Evolutionary conservation across 345 rosid species (phyloP).

Genomic region (Luvunga scandens): DNA sequence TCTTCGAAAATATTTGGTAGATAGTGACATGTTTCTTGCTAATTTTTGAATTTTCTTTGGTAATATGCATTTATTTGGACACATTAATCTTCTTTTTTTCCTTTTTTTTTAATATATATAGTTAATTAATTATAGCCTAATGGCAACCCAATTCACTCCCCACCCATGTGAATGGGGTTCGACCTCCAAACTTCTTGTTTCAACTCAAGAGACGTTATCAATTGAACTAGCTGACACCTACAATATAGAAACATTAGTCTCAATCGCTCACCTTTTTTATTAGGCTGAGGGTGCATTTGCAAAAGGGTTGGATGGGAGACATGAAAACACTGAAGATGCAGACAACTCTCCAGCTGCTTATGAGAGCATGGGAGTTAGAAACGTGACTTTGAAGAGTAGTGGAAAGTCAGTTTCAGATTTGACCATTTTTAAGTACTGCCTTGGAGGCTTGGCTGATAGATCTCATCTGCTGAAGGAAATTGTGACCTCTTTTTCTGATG

Average conservation of each 20-base stretch:
- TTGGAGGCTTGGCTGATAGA: slow-evolving; percentile 72
- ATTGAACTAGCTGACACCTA: too few species aligned
- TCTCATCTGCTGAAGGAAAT: slow-evolving; percentile 76
- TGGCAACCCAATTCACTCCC: too few species aligned
- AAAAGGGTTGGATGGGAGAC: slow-evolving; percentile 32
- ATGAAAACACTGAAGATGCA: slow-evolving; percentile 35
- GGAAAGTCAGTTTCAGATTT: slow-evolving; percentile 57
- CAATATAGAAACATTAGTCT: background rate
- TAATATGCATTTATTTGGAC: background rate
- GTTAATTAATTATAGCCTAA: too few species aligned
- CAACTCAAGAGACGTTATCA: too few species aligned
- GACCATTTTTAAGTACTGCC: slow-evolving; percentile 69
- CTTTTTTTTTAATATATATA: too few species aligned
- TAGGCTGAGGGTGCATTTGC: slow-evolving; percentile 35
- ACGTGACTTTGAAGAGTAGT: slow-evolving; percentile 29
- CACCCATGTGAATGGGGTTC: too few species aligned
- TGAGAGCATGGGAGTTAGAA: slow-evolving; percentile 54
- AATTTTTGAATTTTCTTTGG: background rate
- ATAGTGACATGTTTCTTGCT: background rate
- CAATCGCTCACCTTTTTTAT: slow-evolving; percentile 1
- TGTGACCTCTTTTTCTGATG: slow-evolving; percentile 58
- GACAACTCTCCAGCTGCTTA: slow-evolving; percentile 57
- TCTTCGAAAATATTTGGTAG: background rate
- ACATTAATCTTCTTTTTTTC: background rate
- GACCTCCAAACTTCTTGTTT: too few species aligned